Conservation (phyloP, 2,329 filamentous ascomycete genomes). For the Diaporthe destruens region DNA sequence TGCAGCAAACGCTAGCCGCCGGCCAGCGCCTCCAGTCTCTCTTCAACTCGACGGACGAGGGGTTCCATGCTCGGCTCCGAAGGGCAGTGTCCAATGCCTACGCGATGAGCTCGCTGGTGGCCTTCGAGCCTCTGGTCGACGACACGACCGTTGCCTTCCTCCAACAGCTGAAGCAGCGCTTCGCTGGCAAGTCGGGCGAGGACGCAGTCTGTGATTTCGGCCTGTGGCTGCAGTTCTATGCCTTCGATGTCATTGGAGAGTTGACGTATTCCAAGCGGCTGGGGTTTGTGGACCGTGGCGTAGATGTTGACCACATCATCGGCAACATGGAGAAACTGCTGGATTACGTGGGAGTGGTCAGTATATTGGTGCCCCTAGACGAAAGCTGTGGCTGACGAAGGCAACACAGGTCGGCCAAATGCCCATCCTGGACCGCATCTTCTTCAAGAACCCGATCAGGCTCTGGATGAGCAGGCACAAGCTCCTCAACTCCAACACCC, state of each 20-base stretch:
- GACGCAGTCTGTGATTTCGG: conserved; percentile 11
- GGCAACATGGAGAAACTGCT: background rate
- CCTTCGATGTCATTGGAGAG: conserved; percentile 27
- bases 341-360: background rate
- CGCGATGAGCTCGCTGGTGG: conserved; percentile 45
- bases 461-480: conserved; percentile 3
- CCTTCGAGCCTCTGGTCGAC: conserved; percentile 47
- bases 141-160: conserved; percentile 46
- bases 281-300: conserved; percentile 15
- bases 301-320: conserved; percentile 23
- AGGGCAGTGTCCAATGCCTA: conserved; percentile 44
- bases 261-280: conserved; percentile 23
- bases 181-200: background rate
- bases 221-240: conserved; percentile 27
- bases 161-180: conserved; percentile 45
- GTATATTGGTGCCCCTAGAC: background rate
- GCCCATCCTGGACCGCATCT: background rate
- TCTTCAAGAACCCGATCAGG: conserved; percentile 23
- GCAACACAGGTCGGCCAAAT: conserved; percentile 15
- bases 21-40: conserved; percentile 43
- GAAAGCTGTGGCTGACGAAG: background rate
- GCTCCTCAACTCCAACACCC: background rate
- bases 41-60: conserved; percentile 46
- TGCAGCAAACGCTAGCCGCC: conserved; percentile 43
- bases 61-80: conserved; percentile 44